Evolutionary conservation across 768 basidiomycete species (phyloP).

Genomic region (Trametes gibbosa): DNA sequence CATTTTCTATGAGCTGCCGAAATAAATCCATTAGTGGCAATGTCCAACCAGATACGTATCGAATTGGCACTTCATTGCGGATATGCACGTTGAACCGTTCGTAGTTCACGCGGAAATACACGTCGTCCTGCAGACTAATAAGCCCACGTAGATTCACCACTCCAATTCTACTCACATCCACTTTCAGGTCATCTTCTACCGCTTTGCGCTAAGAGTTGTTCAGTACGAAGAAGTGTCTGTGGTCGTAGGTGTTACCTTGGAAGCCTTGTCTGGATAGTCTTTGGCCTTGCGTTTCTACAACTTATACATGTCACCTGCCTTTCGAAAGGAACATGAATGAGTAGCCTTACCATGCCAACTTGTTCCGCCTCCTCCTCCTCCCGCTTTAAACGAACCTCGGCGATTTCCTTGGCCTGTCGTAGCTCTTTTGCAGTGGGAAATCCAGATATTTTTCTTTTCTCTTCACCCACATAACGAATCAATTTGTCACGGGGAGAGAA

Average conservation of each 20-base stretch:
- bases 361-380: constrained; percentile 76
- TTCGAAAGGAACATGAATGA: too few species aligned
- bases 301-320: constrained; percentile 9
- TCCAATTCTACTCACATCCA: constrained; percentile 55
- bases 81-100: constrained; percentile 85
- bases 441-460: constrained; percentile 67
- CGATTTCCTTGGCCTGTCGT: constrained; percentile 66
- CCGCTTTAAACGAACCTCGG: constrained; percentile 56
- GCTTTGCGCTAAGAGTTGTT: constrained; percentile 38
- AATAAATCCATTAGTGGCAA: not conserved
- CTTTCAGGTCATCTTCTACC: constrained; percentile 48
- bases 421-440: constrained; percentile 83
- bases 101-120: constrained; percentile 86
- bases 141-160: not conserved
- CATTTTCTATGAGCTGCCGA: constrained; percentile 71
- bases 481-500: constrained; percentile 76
- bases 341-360: constrained; percentile 60
- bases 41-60: not conserved
- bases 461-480: constrained; percentile 78
- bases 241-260: constrained; percentile 44
- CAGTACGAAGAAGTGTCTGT: constrained; percentile 13
- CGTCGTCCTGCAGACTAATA: constrained; percentile 46
- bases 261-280: constrained; percentile 45
- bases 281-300: constrained; percentile 62
- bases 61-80: constrained; percentile 67